Base-by-base conservation (phyloP, 257 asterid species). In the Fraxinus quadrangulata region DNA sequence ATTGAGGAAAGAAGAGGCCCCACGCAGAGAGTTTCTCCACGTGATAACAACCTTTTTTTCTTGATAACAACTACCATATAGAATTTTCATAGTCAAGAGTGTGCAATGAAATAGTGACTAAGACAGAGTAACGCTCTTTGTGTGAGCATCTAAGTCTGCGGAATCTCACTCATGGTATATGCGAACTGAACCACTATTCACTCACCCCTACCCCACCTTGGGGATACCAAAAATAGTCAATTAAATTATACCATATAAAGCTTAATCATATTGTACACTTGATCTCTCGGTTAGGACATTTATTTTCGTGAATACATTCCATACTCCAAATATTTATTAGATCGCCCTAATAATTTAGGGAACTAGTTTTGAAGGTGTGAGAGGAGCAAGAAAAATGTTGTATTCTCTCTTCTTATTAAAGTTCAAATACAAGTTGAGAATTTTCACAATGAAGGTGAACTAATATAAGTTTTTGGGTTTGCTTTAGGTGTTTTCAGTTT, bases 101-200 rank as follows among this genome's bases (percentile, higher is more conserved):
- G 84, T 80, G 77, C 80, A 83, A 75, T 77, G 82, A 78, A 80
- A 49, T 61, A 66, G 33, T 26, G 34, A 26, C 19, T 24, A 6
- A 6, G 69, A 24, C 7, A 67, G 77, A 76, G 79, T 69, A 80
- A 83, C 81, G 75, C 84, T 84, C 89, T 87, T 87, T 79, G 78
- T 72, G 78, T 79, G 80, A 84, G 79, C 87, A 80, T 83, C 86
- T 61, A 75, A 73, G 75, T 73, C 81, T 79, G 81, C 84, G 79
- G 77, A 67, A 77, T 80, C 70, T 72, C 67, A 24, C 33, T 63
- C 34, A 63, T 34, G 26, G 33, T 10, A 10, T 8, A 59, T 21
- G 11, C 67, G 14, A 23, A 63, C 24, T 12, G 11, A 63, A 24
- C 19, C 36, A 24, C 69, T 12, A 63, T 63, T 13, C 69, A 26